A percentile compares a stretch with the other conserved stretches of the same genome.
phyloP scores from a whole-genome alignment of 345 rosid species.

The Camelina neglecta region DNA sequence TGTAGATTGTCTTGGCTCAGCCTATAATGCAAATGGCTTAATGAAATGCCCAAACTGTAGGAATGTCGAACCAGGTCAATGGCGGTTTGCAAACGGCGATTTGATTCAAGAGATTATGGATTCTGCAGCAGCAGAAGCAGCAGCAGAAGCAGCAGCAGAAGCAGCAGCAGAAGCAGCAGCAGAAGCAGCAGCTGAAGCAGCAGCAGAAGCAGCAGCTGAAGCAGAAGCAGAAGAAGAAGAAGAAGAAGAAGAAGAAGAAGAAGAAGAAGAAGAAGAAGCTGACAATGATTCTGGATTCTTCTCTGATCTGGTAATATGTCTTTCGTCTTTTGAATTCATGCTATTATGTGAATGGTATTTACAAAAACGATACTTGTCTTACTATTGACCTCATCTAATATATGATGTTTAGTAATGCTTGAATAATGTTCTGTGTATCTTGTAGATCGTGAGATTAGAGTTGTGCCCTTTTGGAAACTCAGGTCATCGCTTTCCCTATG shows the following conservation, averaged over 20 bases:
- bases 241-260: too few species aligned
- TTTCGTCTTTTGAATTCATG: neutral
- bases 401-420: neutral
- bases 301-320: neutral
- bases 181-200: too few species aligned
- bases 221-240: too few species aligned
- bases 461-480: neutral
- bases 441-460: neutral
- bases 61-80: slow-evolving; percentile 16
- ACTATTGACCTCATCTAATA: neutral
- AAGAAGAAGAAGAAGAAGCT: neutral
- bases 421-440: neutral
- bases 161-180: too few species aligned
- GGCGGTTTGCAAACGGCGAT: neutral
- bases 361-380: neutral
- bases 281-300: neutral
- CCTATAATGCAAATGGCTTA: neutral
- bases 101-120: too few species aligned
- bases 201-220: too few species aligned
- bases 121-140: too few species aligned
- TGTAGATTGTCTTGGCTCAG: slow-evolving; percentile 12
- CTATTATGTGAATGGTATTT: neutral
- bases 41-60: slow-evolving; percentile 21
- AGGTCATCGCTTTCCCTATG: neutral
- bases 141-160: too few species aligned